These are phyloP conservation scores for Mucor sp. DNA, from an alignment of 371 early-diverging fungal species.

Conservation along the genomic window DNA sequence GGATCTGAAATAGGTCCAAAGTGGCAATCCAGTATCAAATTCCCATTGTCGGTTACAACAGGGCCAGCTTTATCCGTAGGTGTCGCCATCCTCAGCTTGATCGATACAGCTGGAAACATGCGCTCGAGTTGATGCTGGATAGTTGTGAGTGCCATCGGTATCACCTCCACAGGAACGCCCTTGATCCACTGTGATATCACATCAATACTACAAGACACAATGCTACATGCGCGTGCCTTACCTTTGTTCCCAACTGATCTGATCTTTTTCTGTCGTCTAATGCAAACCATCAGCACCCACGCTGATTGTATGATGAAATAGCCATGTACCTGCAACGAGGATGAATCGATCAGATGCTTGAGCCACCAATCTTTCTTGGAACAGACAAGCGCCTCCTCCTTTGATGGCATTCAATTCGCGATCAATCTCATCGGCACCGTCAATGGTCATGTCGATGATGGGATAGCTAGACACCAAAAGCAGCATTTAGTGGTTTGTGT, in stretches of 20 bases:
- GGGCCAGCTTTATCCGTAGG: slow-evolving; percentile 89
- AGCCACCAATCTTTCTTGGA: slow-evolving; percentile 92
- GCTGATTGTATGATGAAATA: not conserved
- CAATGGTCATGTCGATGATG: slow-evolving; percentile 84
- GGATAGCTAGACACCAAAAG: slow-evolving; percentile 41
- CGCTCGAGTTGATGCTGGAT: slow-evolving; percentile 13
- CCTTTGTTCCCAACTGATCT: slow-evolving; percentile 72
- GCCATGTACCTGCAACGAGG: slow-evolving; percentile 82
- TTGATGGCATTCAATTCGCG: slow-evolving; percentile 82
- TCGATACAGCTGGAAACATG: slow-evolving; percentile 33
- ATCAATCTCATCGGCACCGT: slow-evolving; percentile 93
- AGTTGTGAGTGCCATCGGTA: slow-evolving; percentile 68
- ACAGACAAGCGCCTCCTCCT: slow-evolving; percentile 92
- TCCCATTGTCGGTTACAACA: slow-evolving; percentile 92
- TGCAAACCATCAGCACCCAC: not conserved
- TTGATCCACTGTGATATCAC: slow-evolving; percentile 74
- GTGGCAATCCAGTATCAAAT: slow-evolving; percentile 83
- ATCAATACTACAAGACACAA: not conserved
- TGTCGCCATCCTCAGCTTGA: slow-evolving; percentile 74
- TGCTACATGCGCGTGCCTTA: slow-evolving; percentile 70
- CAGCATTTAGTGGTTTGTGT: no score
- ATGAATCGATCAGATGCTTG: slow-evolving; percentile 77
- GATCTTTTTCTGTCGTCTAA: slow-evolving; percentile 83
- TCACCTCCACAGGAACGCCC: slow-evolving; percentile 91
- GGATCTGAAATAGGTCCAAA: slow-evolving; percentile 77